Evolutionary conservation across 768 basidiomycete species (phyloP).

Genomic region (Mycena maculata): DNA sequence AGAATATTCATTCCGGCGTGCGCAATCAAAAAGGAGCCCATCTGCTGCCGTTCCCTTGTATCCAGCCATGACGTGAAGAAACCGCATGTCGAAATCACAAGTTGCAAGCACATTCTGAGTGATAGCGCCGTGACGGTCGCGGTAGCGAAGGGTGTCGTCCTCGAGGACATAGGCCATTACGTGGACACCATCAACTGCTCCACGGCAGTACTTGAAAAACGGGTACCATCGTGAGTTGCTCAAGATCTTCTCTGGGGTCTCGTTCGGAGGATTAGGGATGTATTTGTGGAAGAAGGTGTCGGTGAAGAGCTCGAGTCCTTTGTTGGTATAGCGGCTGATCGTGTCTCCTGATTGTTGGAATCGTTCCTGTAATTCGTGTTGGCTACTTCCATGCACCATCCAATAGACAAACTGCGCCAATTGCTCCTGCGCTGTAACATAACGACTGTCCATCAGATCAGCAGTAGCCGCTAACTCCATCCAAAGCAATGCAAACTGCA

Average conservation of each 20-base stretch:
- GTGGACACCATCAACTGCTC: conserved; percentile 43
- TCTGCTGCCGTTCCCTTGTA: conserved; percentile 52
- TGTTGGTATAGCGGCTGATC: conserved; percentile 3
- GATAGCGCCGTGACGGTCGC: conserved; percentile 38
- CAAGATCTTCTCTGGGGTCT: conserved; percentile 30
- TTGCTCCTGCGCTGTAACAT: not conserved
- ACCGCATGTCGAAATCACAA: conserved; percentile 43
- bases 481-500: conserved; percentile 3
- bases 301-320: not conserved
- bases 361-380: not conserved
- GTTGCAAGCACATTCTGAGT: conserved; percentile 48
- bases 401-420: not conserved
- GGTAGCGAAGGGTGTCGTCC: conserved; percentile 21
- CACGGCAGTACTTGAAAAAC: conserved; percentile 39
- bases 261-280: not conserved
- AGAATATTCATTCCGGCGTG: conserved; percentile 24
- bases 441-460: not conserved
- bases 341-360: conserved; percentile 3
- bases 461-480: not conserved
- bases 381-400: conserved; percentile 11
- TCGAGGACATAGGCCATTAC: conserved; percentile 28
- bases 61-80: conserved; percentile 46
- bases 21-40: conserved; percentile 41
- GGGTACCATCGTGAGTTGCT: conserved; percentile 42
- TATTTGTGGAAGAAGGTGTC: conserved; percentile 11